Percentiles rank a stretch among this genome's conserved stretches.
Conservation (phyloP, 768 basidiomycete genomes). For the Leccinum incarnatum region DNA sequence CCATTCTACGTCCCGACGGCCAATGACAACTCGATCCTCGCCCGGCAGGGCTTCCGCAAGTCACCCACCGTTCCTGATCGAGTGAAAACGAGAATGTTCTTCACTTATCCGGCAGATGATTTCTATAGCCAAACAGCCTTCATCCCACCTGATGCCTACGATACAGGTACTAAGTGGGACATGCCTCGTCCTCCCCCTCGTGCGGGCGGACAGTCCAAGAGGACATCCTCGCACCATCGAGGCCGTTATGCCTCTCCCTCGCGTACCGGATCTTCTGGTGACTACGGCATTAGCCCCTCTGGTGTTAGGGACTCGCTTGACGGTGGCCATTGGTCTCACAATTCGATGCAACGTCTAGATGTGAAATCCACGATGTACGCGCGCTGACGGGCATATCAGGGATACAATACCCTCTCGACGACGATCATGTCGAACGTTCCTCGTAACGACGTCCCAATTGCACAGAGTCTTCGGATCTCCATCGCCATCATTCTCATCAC, state of each 20-base stretch:
- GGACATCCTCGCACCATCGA: not conserved
- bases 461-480: no score
- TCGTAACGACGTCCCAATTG: not conserved
- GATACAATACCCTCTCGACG: not conserved
- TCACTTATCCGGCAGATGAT: not conserved
- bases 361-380: no score
- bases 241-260: not conserved
- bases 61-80: conserved; percentile 8
- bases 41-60: conserved; percentile 3
- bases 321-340: no score
- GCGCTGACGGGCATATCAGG: no score
- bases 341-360: no score
- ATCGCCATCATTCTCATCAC: no score
- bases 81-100: conserved; percentile 8
- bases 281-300: not conserved
- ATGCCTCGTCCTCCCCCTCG: not conserved
- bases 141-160: not conserved
- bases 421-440: not conserved
- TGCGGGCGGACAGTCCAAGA: not conserved
- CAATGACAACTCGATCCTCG: not conserved
- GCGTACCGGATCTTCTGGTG: not conserved
- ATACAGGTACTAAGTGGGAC: not conserved
- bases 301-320: no score
- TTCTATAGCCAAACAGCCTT: not conserved
- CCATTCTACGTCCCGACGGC: conserved; percentile 2